Conservation (phyloP, 352 stramenopile species). For the Pythium guiyangense region DNA sequence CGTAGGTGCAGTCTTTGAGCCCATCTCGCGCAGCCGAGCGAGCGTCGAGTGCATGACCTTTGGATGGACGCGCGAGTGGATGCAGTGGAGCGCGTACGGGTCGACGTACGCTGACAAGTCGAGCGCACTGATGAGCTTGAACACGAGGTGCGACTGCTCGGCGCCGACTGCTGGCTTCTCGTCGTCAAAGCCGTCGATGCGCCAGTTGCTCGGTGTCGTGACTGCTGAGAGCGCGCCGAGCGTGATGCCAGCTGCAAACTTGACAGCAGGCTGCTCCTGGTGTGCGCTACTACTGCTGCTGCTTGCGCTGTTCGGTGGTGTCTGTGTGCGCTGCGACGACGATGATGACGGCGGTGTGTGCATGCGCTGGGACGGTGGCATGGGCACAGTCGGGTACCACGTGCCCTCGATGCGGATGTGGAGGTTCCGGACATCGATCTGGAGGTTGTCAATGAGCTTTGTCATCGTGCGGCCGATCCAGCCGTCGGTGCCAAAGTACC, state of each 20-base stretch:
- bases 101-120: conserved; percentile 88
- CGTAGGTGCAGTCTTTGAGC: conserved; percentile 35
- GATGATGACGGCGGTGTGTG: neutral
- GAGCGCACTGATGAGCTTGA: conserved; percentile 85
- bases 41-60: conserved; percentile 76
- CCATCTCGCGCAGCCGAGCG: conserved; percentile 80
- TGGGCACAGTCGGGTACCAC: conserved; percentile 36
- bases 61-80: conserved; percentile 77
- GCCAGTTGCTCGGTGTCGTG: conserved; percentile 82
- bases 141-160: conserved; percentile 65
- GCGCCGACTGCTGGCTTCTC: conserved; percentile 16
- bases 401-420: conserved; percentile 83
- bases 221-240: conserved; percentile 81
- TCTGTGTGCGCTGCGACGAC: conserved; percentile 15
- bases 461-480: conserved; percentile 88
- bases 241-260: conserved; percentile 76
- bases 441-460: conserved; percentile 88
- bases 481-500: conserved; percentile 86
- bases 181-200: conserved; percentile 68
- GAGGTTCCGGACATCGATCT: conserved; percentile 85
- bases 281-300: conserved; percentile 3
- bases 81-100: conserved; percentile 79
- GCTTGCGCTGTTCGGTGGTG: conserved; percentile 11
- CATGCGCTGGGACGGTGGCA: conserved; percentile 7
- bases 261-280: conserved; percentile 22